Evolutionary conservation across 1,139 yeast genomes (phyloP), one percentile per base, ranked within the genome.

Genomic region (Blastobotrys persicus): DNA sequence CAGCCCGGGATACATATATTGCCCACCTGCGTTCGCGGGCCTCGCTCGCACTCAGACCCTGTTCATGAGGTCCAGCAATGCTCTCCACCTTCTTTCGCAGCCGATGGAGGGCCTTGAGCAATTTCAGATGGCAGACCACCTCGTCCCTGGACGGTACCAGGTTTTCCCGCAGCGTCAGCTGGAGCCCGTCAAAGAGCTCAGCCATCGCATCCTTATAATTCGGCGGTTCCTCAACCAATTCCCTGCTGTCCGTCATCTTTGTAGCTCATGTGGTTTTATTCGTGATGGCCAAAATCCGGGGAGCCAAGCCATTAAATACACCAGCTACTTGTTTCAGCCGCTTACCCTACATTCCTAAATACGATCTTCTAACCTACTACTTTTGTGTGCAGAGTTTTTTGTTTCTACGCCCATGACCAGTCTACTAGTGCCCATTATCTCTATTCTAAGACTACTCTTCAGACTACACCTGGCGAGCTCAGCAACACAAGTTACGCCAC

Each of bases 101-200:
- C n/a, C 18, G 11, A 17, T 37, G 23, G 18, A 47, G 33, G 23
- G 40, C 12, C 20, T 47, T 28, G 26, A 47, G 31, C 20, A 47
- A 31, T 5, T 42, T 43, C n/a, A 42, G 16, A 31, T 47, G 46
- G 18, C 34, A 11, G 16, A 43, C 17, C n/a, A 20, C 41, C 34
- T 33, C 18, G 19, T 19, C 32, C 3, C 12, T 13, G 13, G 28
- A 18, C 14, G 31, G 46, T 6, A 41, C 28, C 9, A 23, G 28
- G 28, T 23, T 23, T 23, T 23, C 28, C 28, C 28, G 28, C 28
- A 23, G 28, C 9, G 28, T 23, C 28, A 23, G 28, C 28, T 23
- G 28, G 28, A 23, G 28, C 28, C 28, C 28, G 9, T 23, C 9
- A 23, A 23, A 23, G 9, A 23, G 28, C 28, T 23, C 28, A 5